Evolutionary conservation across 1,139 yeast species (phyloP).

Genomic region (Geotrichum australiense): DNA sequence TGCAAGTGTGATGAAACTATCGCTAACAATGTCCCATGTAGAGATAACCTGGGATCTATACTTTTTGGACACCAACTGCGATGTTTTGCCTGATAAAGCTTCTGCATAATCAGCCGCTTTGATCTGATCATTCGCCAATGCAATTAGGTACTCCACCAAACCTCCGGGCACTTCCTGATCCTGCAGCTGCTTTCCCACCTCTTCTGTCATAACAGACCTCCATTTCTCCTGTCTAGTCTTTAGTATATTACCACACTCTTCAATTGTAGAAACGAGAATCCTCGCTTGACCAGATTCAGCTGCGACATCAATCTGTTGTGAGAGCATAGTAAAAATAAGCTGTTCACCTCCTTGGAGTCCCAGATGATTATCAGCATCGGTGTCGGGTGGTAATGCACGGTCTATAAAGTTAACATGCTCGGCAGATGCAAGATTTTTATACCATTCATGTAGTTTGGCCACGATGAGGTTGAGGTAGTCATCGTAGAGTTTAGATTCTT

Average conservation of each 20-base stretch:
- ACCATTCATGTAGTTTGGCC: slow-evolving; percentile 77
- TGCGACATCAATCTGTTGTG: slow-evolving; percentile 89
- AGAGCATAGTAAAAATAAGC: slow-evolving; percentile 72
- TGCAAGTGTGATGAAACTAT: slow-evolving; percentile 72
- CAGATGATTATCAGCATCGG: slow-evolving; percentile 54
- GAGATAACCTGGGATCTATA: slow-evolving; percentile 52
- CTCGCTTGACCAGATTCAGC: slow-evolving; percentile 81
- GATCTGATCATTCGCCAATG: slow-evolving; percentile 83
- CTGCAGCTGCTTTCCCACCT: slow-evolving; percentile 44
- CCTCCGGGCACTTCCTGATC: slow-evolving; percentile 60
- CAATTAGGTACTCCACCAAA: slow-evolving; percentile 70
- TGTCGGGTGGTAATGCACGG: slow-evolving; percentile 67
- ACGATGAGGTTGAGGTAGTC: slow-evolving; percentile 69
- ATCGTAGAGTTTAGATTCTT: slow-evolving; percentile 54
- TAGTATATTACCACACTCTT: slow-evolving; percentile 60
- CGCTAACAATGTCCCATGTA: slow-evolving; percentile 56
- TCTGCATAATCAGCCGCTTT: slow-evolving; percentile 77
- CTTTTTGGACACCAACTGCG: slow-evolving; percentile 57
- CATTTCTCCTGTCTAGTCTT: slow-evolving; percentile 56
- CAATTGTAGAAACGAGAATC: slow-evolving; percentile 75
- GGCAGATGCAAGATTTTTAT: slow-evolving; percentile 52
- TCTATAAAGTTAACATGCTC: slow-evolving; percentile 57
- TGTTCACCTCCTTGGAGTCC: slow-evolving; percentile 63
- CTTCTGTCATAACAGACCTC: slow-evolving; percentile 50
- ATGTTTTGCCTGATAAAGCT: slow-evolving; percentile 59